Evolutionary conservation across 768 basidiomycete genomes (phyloP).

Genomic region (Pisolithus tinctorius): DNA sequence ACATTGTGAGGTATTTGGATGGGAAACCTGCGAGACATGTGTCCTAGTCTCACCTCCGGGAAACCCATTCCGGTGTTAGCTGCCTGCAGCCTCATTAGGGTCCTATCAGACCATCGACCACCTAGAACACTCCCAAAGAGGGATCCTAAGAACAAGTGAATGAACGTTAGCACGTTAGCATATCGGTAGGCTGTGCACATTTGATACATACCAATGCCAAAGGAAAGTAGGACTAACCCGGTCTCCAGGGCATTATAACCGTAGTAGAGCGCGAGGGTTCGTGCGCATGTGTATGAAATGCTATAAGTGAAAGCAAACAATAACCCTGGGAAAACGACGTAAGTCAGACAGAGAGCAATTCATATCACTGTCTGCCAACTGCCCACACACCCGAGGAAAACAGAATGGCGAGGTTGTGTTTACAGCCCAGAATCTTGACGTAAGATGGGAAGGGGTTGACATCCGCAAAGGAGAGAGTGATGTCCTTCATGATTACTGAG

Average conservation of each 20-base stretch:
- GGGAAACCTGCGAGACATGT: not conserved
- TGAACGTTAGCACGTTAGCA: not conserved
- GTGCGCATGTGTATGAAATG: constrained; percentile 67
- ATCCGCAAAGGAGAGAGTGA: constrained; percentile 59
- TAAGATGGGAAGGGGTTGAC: constrained; percentile 69
- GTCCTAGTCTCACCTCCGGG: constrained; percentile 54
- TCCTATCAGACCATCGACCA: constrained; percentile 51
- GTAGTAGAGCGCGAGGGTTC: constrained; percentile 63
- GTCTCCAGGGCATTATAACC: constrained; percentile 63
- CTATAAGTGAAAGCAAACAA: constrained; percentile 41
- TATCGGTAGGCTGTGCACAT: not conserved
- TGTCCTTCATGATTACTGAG: constrained; percentile 20
- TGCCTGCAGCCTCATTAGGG: constrained; percentile 38
- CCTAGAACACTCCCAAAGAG: constrained; percentile 51
- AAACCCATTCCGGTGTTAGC: constrained; percentile 42
- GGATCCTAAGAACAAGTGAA: constrained; percentile 28
- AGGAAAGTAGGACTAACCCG: constrained; percentile 75
- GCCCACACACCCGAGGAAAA: constrained; percentile 21
- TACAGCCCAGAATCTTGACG: constrained; percentile 45
- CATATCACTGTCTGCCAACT: not conserved
- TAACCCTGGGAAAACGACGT: not conserved
- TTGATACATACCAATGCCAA: constrained; percentile 52
- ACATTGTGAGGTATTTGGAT: not conserved
- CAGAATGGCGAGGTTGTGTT: constrained; percentile 64
- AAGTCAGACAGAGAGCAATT: not conserved